phyloP scores from a whole-genome alignment of 345 rosid genomes.

The Theobroma cacao region DNA sequence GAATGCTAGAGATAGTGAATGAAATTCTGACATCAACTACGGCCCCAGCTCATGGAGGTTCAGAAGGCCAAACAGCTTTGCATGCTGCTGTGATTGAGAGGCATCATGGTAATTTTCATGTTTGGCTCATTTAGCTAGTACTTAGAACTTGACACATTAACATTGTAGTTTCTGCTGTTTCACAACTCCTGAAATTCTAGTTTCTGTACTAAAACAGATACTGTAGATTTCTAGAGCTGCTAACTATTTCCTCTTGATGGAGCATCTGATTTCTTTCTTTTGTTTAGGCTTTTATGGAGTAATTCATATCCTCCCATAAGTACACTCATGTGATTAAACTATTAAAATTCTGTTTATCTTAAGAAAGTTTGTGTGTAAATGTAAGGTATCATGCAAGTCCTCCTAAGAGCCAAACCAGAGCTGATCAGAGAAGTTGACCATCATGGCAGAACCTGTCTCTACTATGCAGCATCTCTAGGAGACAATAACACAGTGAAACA shows the following conservation, averaged over 20 bases:
- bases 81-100: constrained; percentile 2
- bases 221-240: no score
- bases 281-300: no score
- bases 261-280: no score
- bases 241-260: no score
- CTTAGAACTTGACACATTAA: not conserved
- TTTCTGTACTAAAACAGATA: not conserved
- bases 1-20: not conserved
- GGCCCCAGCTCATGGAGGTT: not conserved
- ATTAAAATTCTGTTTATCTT: no score
- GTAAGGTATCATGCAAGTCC: not conserved
- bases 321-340: no score
- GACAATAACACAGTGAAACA: not conserved
- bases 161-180: not conserved
- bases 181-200: not conserved
- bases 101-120: not conserved
- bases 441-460: not conserved
- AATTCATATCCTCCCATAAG: no score
- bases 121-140: no score
- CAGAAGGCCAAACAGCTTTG: not conserved
- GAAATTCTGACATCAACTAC: not conserved
- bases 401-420: not conserved
- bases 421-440: not conserved
- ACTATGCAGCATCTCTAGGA: not conserved
- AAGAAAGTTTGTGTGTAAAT: not conserved